Conservation (phyloP, 805 yeast species). For the Candida namnaoensis region DNA sequence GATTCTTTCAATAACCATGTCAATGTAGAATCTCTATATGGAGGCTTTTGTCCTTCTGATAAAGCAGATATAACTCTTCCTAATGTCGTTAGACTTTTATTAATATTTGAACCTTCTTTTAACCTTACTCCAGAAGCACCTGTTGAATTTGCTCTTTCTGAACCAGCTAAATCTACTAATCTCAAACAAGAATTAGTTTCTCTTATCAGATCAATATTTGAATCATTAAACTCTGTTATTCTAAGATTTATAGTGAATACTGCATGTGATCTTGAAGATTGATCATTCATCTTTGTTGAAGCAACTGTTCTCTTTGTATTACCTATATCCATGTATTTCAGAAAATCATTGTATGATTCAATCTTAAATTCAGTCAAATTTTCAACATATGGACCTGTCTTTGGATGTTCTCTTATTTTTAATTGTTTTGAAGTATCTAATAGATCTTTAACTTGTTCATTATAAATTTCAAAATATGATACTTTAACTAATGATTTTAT, state of each 20-base stretch:
- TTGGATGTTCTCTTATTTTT: constrained; percentile 57
- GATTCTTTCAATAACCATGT: constrained; percentile 73
- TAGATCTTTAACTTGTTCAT: constrained; percentile 67
- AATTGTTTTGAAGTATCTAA: constrained; percentile 20
- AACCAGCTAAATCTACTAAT: constrained; percentile 77
- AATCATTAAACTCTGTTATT: constrained; percentile 40
- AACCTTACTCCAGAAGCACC: constrained; percentile 54
- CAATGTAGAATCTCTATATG: constrained; percentile 54
- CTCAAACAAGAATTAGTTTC: constrained; percentile 52
- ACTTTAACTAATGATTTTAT: constrained; percentile 35
- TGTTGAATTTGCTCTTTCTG: constrained; percentile 60
- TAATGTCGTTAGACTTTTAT: constrained; percentile 67
- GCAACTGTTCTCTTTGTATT: constrained; percentile 57
- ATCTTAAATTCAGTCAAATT: constrained; percentile 46
- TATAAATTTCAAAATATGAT: constrained; percentile 69
- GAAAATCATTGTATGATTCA: constrained; percentile 39
- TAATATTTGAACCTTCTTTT: constrained; percentile 71
- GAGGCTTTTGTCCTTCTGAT: constrained; percentile 29
- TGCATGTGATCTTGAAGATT: constrained; percentile 76
- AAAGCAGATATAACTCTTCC: constrained; percentile 58
- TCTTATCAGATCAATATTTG: constrained; percentile 29
- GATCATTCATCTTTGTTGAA: constrained; percentile 62
- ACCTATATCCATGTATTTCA: constrained; percentile 39
- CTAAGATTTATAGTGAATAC: constrained; percentile 55
- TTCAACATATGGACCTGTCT: constrained; percentile 67